Percentiles rank a stretch among this genome's conserved stretches.
phyloP scores from a whole-genome alignment of 164 flowering plant genomes.

The Vitis rotundifolia region DNA sequence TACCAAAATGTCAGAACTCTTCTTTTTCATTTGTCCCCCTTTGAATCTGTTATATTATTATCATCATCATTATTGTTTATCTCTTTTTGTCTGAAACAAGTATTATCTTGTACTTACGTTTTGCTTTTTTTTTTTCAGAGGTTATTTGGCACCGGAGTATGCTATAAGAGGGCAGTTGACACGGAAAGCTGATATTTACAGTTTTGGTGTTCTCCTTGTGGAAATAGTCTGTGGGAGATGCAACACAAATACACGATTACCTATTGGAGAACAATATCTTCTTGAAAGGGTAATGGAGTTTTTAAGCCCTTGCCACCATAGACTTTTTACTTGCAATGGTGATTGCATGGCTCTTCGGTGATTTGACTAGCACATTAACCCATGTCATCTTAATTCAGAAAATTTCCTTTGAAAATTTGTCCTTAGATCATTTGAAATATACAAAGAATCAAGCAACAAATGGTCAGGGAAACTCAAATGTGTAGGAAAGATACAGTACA shows the following conservation, averaged over 20 bases:
- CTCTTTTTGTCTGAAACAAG: not conserved
- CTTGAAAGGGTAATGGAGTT: constrained; percentile 73
- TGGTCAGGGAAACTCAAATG: too few species aligned
- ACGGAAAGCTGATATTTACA: constrained; percentile 81
- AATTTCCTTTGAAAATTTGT: too few species aligned
- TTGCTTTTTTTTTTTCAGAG: constrained; percentile 45
- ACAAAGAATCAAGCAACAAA: too few species aligned
- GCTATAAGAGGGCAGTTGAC: constrained; percentile 91
- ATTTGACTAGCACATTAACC: too few species aligned
- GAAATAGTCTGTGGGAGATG: constrained; percentile 91
- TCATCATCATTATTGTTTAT: not conserved
- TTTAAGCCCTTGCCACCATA: not conserved
- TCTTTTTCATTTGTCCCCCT: too few species aligned
- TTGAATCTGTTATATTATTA: not conserved
- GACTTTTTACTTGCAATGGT: not conserved
- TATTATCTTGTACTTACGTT: not conserved
- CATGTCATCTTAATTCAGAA: too few species aligned
- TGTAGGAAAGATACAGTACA: too few species aligned
- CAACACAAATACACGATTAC: constrained; percentile 60
- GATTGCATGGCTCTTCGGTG: not conserved
- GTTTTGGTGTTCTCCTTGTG: constrained; percentile 90
- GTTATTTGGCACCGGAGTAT: constrained; percentile 98
- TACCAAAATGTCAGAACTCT: too few species aligned
- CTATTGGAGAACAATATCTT: constrained; percentile 67
- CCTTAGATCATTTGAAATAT: too few species aligned